Conservation (phyloP, 2,329 filamentous ascomycete genomes). For the Leptographium galeiforme region DNA sequence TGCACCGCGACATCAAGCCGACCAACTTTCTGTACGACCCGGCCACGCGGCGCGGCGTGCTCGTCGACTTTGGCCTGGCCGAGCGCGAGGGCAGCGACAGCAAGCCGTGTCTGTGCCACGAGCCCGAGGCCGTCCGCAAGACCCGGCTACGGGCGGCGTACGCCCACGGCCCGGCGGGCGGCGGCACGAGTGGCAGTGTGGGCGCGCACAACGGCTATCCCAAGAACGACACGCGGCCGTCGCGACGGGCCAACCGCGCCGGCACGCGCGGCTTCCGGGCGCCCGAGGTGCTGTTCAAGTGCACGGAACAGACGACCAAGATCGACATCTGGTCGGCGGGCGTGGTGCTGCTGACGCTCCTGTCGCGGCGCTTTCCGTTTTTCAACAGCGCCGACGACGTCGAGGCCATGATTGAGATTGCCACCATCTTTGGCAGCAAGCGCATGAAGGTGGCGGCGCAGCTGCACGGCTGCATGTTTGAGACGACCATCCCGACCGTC, state of each 20-base stretch:
- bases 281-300: conserved; percentile 93
- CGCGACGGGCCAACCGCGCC: conserved; percentile 81
- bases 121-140: conserved; percentile 48
- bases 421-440: conserved; percentile 78
- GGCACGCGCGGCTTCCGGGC: conserved; percentile 93
- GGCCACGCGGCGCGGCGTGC: conserved; percentile 63
- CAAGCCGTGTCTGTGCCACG: conserved; percentile 71
- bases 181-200: conserved; percentile 19
- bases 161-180: conserved; percentile 10
- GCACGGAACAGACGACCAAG: conserved; percentile 82
- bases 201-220: conserved; percentile 58
- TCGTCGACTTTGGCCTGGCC: conserved; percentile 98
- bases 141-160: conserved; percentile 44
- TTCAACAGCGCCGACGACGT: conserved; percentile 99
- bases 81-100: conserved; percentile 68
- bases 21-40: conserved; percentile 96
- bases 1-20: conserved; percentile 93
- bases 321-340: conserved; percentile 97
- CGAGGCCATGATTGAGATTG: conserved; percentile 93
- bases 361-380: conserved; percentile 88
- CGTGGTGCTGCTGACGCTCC: conserved; percentile 90
- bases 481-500: conserved; percentile 85
- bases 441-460: conserved; percentile 74
- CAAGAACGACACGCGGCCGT: conserved; percentile 77
- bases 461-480: conserved; percentile 81